Base-by-base conservation (phyloP, 2,329 filamentous ascomycete species). In the Phialophora chinensis region DNA sequence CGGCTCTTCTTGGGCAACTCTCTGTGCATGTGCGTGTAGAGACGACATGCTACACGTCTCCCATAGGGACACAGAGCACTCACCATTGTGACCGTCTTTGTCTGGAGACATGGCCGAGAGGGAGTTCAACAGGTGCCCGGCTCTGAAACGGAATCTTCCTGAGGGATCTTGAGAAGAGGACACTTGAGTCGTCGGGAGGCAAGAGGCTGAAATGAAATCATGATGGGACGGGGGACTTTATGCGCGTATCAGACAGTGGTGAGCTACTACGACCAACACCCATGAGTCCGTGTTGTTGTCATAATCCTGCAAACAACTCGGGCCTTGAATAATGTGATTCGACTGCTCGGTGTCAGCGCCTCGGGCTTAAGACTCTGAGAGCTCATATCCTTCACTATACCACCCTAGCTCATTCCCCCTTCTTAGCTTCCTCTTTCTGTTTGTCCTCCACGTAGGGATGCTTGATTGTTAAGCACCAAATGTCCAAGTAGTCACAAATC, bases 381-480 rank as follows among this genome's bases (percentile, higher is more conserved):
- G 17, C 17, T 44, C 17, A 6, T 52, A 7, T 10, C 14, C 31
- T 65, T 53, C 58, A 38, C 50, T 42, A 44, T 3, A 25, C 25
- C n/a, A 20, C 11, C 20, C 17, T 33, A 31, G 35, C 20, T 71
- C 60, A 70, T 47, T 67, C 65, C n/a, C 56, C 62, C 61, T 72
- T 71, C 65, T 71, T 72, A 14, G 55, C 60, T 11, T 63, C 63
- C 23, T 53, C 63, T 12, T 73, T 64, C 42, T 67, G 58, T 68
- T 72, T 62, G 60, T 62, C 77, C 63, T 83, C 81, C 42, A 82
- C 76, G 67, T 84, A 83, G 0, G 87, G 87, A 74, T 98, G 89
- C 86, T 99, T 99, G 81, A 99, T 99, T 1, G 91, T 96, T 77
- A 99, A 83, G 77, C 95, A 99, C 92, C 93, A 98, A 72, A 99